Conservation (phyloP, 2,329 filamentous ascomycete species). For the Aspergillus luchuensis region DNA sequence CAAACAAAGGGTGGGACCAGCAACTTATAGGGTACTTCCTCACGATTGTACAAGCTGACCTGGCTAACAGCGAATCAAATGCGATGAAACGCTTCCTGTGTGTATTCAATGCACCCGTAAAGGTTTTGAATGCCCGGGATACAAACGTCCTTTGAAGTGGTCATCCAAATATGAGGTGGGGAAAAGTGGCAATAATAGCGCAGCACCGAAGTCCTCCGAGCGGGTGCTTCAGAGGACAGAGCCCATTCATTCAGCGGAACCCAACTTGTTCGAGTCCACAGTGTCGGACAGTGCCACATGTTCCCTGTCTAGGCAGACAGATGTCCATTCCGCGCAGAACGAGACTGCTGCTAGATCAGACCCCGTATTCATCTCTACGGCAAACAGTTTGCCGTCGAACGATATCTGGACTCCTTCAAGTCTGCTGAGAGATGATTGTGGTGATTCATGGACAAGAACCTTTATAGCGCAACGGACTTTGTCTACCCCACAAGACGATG, state of each 20-base stretch:
- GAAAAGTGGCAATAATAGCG: not conserved
- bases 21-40: not conserved
- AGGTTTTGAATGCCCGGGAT: conserved; percentile 10
- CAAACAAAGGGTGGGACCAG: conserved; percentile 3
- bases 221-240: not conserved
- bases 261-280: not conserved
- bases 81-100: conserved; percentile 8
- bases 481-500: not conserved
- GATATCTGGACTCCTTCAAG: no score
- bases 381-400: no score
- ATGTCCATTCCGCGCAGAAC: no score
- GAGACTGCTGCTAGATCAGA: no score
- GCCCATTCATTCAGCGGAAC: not conserved
- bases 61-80: conserved; percentile 10
- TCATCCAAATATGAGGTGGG: conserved; percentile 15
- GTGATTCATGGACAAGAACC: no score
- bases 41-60: not conserved
- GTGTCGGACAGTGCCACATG: no score
- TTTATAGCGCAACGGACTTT: not conserved
- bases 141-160: conserved; percentile 12
- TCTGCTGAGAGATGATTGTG: no score
- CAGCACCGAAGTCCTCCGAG: not conserved
- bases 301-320: no score
- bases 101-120: conserved; percentile 13
- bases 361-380: no score